Base-by-base conservation (phyloP, 345 rosid genomes). In the Ceriops decandra region DNA sequence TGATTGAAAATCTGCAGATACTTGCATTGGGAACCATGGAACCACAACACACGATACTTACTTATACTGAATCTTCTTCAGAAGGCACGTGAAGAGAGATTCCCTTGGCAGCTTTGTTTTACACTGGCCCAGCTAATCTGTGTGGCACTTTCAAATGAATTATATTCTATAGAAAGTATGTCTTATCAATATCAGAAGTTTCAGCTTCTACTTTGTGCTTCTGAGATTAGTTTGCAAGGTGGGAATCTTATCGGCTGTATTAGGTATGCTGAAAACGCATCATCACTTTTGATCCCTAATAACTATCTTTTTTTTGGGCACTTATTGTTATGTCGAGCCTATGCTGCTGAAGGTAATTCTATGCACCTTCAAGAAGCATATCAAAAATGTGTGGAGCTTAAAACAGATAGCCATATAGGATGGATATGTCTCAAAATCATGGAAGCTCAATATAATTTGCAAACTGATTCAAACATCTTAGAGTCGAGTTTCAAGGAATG, bases 1-100 rank as follows among this genome's bases (percentile, higher is more conserved):
- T 66, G 69, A 74, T 78, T 76, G 62, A 21, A 27, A 63, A 64
- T 68, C 24, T 78, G 78, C 88, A 95, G 99, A 74, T 83, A 82
- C 73, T 76, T 89, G 60, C 95, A 36, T 68, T 91, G 62, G 63
- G 95, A 90, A 71, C 99, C 99, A 52, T 91, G 97, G 97, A 88
- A 90, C 84, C 76, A 62, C 70, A 73, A 70, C 66, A 78, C 74
- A 21, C 81, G 79, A 80, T 95, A 87, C 80, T 80, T 91, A 83
- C 89, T 95, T 46, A 79, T 87, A 72, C 85, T 90, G 74, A 90
- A 86, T 80, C 88, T 91, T 57, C 36, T 87, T 35, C 99, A 95
- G 76, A 90, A 84, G 82, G 96, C 95, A 11, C 87, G 89, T 47
- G 99, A 90, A 72, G 93, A 91, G 85, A 88, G 88, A 74, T 91